Evolutionary conservation across 2,329 filamentous ascomycete species (phyloP).

Genomic region (Orbilia brochopaga): DNA sequence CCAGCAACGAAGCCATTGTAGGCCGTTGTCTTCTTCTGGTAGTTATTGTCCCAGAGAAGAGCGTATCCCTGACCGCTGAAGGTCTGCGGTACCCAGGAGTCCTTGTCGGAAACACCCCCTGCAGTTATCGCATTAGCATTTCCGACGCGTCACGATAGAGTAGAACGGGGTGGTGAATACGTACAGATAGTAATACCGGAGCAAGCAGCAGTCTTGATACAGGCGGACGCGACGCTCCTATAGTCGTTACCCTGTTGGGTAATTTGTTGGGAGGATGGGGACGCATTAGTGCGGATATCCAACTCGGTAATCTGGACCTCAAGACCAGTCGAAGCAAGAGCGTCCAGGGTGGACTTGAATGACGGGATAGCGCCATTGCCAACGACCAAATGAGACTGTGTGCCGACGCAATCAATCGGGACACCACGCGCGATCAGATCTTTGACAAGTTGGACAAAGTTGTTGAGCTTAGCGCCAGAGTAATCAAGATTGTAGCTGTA

Average conservation of each 20-base stretch:
- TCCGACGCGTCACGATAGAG: not conserved
- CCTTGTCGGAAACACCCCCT: conserved; percentile 60
- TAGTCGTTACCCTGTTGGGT: conserved; percentile 54
- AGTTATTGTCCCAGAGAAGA: conserved; percentile 65
- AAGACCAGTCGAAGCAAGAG: conserved; percentile 62
- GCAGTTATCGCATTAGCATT: conserved; percentile 21
- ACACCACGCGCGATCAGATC: conserved; percentile 68
- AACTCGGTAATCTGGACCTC: conserved; percentile 72
- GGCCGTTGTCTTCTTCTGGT: conserved; percentile 63
- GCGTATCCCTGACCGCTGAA: conserved; percentile 62
- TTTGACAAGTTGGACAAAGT: conserved; percentile 67
- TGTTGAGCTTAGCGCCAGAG: conserved; percentile 65
- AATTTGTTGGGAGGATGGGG: conserved; percentile 60
- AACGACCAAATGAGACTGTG: conserved; percentile 64
- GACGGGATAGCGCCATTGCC: conserved; percentile 60
- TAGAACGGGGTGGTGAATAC: conserved; percentile 11
- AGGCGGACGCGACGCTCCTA: conserved; percentile 63
- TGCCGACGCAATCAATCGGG: conserved; percentile 69
- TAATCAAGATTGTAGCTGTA: conserved; percentile 67
- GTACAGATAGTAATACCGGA: conserved; percentile 70
- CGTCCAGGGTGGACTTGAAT: conserved; percentile 61
- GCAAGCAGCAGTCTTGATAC: conserved; percentile 66
- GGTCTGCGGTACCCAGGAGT: conserved; percentile 62
- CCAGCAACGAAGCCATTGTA: conserved; percentile 61
- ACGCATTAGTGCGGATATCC: conserved; percentile 68